A percentile compares a stretch with the other conserved stretches of the same genome.
These are phyloP conservation scores for Ricinus communis DNA, from an alignment of 345 rosid genomes.

Conservation along the genomic window DNA sequence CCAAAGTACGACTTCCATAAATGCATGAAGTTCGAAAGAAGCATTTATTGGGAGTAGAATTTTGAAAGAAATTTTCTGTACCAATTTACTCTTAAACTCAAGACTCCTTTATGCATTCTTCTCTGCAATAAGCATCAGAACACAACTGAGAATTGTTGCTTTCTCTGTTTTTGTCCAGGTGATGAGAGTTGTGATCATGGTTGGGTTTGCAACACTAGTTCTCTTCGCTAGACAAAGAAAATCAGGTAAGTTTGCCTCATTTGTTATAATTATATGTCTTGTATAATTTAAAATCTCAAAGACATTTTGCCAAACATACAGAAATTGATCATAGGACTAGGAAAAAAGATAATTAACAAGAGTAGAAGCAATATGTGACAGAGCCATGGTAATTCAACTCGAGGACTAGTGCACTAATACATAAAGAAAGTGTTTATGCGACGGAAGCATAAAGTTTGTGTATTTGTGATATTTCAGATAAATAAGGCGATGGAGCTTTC, in stretches of 20 bases:
- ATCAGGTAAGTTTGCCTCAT: slow-evolving; percentile 30
- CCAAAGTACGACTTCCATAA: neutral
- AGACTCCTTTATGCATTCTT: neutral
- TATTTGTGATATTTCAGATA: neutral
- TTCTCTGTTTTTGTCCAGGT: slow-evolving; percentile 27
- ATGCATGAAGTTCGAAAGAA: neutral
- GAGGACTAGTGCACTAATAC: no score
- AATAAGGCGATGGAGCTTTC: neutral
- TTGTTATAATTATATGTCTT: neutral
- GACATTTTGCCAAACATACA: no score
- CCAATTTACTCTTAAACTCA: neutral
- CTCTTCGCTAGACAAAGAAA: slow-evolving; percentile 51
- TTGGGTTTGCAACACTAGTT: slow-evolving; percentile 65
- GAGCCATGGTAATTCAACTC: no score
- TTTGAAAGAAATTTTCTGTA: neutral
- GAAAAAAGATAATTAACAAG: no score
- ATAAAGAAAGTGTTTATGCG: no score
- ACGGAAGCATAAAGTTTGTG: no score
- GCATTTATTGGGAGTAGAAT: neutral
- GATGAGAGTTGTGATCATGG: slow-evolving; percentile 47
- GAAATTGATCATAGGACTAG: no score
- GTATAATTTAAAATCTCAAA: no score
- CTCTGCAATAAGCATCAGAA: no score
- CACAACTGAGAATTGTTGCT: neutral
- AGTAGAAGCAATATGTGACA: no score